These are phyloP conservation scores for Aspergillus sclerotialis DNA, from an alignment of 2,329 filamentous ascomycete species.

Conservation along the genomic window DNA sequence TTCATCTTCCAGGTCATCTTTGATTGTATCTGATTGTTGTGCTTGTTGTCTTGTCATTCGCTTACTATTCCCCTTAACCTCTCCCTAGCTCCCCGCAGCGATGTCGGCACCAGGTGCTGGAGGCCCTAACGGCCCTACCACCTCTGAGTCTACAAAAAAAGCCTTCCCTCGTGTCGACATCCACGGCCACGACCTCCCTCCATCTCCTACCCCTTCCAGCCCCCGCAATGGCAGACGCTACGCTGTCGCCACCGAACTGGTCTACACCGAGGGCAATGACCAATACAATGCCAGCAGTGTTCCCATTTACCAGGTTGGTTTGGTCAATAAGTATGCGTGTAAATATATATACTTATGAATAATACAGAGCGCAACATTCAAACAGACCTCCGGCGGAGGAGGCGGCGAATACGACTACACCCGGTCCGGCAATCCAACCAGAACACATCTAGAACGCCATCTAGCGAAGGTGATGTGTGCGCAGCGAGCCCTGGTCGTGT, in stretches of 20 bases:
- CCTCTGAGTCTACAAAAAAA: conserved; percentile 41
- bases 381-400: conserved; percentile 73
- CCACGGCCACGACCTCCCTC: conserved; percentile 77
- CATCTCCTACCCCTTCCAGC: conserved; percentile 87
- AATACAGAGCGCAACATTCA: conserved; percentile 81
- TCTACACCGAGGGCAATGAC: conserved; percentile 92
- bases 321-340: too few relatives aligned
- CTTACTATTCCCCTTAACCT: too few relatives aligned
- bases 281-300: conserved; percentile 96
- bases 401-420: conserved; percentile 97
- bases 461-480: conserved; percentile 99
- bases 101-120: conserved; percentile 33
- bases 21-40: too few relatives aligned
- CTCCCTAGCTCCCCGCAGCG: conserved; percentile 25
- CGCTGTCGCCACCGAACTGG: conserved; percentile 88
- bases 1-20: too few relatives aligned
- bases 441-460: conserved; percentile 92
- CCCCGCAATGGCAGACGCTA: conserved; percentile 82
- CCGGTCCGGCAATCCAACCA: conserved; percentile 91
- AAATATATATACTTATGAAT: conserved; percentile 6
- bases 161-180: conserved; percentile 61
- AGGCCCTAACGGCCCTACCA: conserved; percentile 15
- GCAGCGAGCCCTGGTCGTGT: conserved; percentile 80
- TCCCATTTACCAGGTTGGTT: conserved; percentile 93
- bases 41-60: too few relatives aligned